phyloP scores from a whole-genome alignment of 805 yeast species.

The Metschnikowia santaceciliae region DNA sequence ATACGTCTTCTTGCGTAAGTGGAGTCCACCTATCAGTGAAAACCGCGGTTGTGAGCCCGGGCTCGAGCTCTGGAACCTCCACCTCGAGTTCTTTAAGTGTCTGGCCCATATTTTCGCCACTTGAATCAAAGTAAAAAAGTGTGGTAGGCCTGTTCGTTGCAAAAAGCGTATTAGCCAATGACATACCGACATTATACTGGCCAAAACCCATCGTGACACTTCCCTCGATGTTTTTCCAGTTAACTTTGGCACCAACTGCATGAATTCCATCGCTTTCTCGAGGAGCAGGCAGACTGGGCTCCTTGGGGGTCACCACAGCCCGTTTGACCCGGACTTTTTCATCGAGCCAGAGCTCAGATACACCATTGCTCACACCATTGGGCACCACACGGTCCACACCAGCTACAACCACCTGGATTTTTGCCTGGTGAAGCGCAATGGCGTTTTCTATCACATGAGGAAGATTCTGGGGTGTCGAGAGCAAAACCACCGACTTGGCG shows the following conservation, averaged over 20 bases:
- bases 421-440: slow-evolving; percentile 22
- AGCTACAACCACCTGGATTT: slow-evolving; percentile 37
- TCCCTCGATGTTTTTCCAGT: slow-evolving; percentile 36
- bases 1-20: slow-evolving; percentile 22
- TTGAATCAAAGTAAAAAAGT: slow-evolving; percentile 30
- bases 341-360: slow-evolving; percentile 39
- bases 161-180: slow-evolving; percentile 40
- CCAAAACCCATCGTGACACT: slow-evolving; percentile 20
- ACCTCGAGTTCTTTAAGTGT: slow-evolving; percentile 27
- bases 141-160: slow-evolving; percentile 33
- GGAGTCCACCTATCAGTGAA: slow-evolving; percentile 33
- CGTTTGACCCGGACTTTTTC: slow-evolving; percentile 18
- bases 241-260: slow-evolving; percentile 31
- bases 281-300: slow-evolving; percentile 21
- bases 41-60: slow-evolving; percentile 4
- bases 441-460: slow-evolving; percentile 29
- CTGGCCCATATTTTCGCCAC: slow-evolving; percentile 23
- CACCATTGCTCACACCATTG: slow-evolving; percentile 29
- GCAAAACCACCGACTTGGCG: slow-evolving; percentile 30
- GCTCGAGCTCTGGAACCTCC: slow-evolving; percentile 19
- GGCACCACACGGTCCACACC: slow-evolving; percentile 38
- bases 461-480: slow-evolving; percentile 35
- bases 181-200: slow-evolving; percentile 17
- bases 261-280: slow-evolving; percentile 34
- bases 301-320: slow-evolving; percentile 21